Evolutionary conservation across 2,329 filamentous ascomycete species (phyloP), one percentile per base, ranked within the genome.

Genomic region (Hymenoscyphus fraxineus): DNA sequence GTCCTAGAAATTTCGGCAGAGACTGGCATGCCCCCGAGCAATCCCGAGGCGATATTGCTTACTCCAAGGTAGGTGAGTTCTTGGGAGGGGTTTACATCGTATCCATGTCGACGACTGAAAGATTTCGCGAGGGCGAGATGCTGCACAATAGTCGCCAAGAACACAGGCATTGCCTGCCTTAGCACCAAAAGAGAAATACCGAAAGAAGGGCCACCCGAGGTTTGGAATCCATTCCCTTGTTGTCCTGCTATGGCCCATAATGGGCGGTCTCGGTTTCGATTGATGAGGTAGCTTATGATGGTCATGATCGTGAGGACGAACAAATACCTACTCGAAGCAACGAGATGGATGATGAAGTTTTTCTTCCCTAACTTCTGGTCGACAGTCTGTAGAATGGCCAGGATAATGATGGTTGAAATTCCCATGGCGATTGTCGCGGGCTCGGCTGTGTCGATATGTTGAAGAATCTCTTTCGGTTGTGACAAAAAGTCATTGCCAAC

Each of bases 1-100:
- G 87, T 89, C 10, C 87, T 80, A 0, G 85, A 88, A 83, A 90
- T 88, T 67, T 86, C 86, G 31, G 86, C 87, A 13, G 86, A 85
- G 13, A 88, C 80, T 0, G 85, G 80, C 84, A 89, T 87, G 10
- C 83, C 79, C 27, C 85, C 83, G 74, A 89, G 88, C 75, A 88
- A 85, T 58, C 82, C 83, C 75, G 88, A 88, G 76, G 86, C 80
- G 65, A 88, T 81, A 74, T 89, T 88, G 51, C 82, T 81, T 16
- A 84, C 74, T 10, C 86, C 87, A 2, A 88, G 82, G 69, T 86
- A 89, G 64, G 84, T 84, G 1, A 89, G 81, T 68, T 89, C 87
- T 72, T 89, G 86, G 13, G 83, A 87, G 68, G 86, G 82, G 67
- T 89, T 86, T 51, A 85, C 84, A 7, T 81, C 78, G 71, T 90